phyloP scores from a whole-genome alignment of 371 early-diverging fungal genomes.

The Mortierella sp. region DNA sequence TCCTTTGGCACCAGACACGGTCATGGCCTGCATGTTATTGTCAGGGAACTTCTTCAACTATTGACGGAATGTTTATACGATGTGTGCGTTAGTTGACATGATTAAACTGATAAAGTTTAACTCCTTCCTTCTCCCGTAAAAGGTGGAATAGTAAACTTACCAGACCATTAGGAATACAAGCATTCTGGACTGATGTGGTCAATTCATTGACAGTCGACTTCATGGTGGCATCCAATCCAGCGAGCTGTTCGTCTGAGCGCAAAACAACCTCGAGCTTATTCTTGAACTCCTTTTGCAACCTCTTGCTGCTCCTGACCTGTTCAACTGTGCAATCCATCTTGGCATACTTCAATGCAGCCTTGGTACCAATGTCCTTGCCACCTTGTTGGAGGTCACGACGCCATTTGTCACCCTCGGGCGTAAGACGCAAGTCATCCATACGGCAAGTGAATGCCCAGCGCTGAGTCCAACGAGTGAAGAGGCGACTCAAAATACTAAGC shows the following conservation, averaged over 20 bases:
- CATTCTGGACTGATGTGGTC: slow-evolving; percentile 85
- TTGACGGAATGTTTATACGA: background rate
- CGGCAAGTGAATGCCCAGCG: slow-evolving; percentile 96
- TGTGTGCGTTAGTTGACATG: too few species aligned
- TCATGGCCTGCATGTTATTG: slow-evolving; percentile 99
- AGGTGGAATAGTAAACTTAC: slow-evolving; percentile 56
- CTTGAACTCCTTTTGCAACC: slow-evolving; percentile 68
- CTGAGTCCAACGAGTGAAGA: slow-evolving; percentile 96
- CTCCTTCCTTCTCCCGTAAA: too few species aligned
- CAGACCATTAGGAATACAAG: slow-evolving; percentile 89
- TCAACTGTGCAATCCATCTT: slow-evolving; percentile 64
- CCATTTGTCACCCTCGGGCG: slow-evolving; percentile 82
- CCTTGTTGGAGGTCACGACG: slow-evolving; percentile 76
- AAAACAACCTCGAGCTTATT: slow-evolving; percentile 87
- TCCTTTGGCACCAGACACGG: slow-evolving; percentile 99
- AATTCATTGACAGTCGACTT: slow-evolving; percentile 87
- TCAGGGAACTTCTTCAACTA: slow-evolving; percentile 81
- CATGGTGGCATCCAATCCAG: slow-evolving; percentile 93
- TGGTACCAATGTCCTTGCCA: slow-evolving; percentile 70
- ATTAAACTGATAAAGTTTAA: too few species aligned
- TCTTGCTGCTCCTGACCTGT: slow-evolving; percentile 34
- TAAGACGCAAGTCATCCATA: slow-evolving; percentile 98
- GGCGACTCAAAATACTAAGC: slow-evolving; percentile 93
- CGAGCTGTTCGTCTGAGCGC: slow-evolving; percentile 87
- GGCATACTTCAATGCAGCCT: slow-evolving; percentile 81